Conservation (phyloP, 768 basidiomycete species). For the Podaxis rugospora region DNA sequence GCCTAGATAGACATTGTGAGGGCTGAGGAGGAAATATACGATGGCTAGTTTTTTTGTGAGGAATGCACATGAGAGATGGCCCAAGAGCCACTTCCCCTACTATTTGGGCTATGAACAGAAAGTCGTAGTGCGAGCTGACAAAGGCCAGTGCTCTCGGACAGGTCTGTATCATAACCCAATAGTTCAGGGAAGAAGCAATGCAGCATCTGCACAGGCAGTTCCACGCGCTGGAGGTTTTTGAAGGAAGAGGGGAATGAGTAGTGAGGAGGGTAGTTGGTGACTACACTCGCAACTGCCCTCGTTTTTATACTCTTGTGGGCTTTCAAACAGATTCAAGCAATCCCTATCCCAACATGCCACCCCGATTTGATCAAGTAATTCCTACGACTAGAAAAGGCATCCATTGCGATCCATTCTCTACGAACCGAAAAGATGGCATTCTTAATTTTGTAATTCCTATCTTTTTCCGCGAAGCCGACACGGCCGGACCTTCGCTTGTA, state of each 20-base stretch:
- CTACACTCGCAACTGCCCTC: background rate
- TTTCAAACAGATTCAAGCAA: background rate
- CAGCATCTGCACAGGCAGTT: conserved; percentile 1
- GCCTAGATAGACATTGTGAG: background rate
- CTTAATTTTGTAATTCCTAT: background rate
- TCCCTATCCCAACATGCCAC: background rate
- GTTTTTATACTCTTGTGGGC: conserved; percentile 1
- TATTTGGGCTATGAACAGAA: conserved; percentile 61
- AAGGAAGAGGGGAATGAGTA: background rate
- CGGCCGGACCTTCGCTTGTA: background rate
- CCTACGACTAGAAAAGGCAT: background rate
- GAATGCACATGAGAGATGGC: conserved; percentile 11
- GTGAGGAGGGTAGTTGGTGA: background rate
- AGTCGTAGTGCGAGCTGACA: conserved; percentile 27
- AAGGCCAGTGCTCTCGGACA: conserved; percentile 23
- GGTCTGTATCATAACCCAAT: conserved; percentile 30
- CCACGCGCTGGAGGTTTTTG: background rate
- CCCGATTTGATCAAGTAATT: background rate
- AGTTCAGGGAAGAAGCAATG: conserved; percentile 11
- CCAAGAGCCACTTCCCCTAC: conserved; percentile 38
- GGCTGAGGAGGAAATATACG: background rate
- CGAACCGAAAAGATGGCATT: background rate
- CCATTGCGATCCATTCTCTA: background rate
- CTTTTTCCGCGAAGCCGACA: background rate
- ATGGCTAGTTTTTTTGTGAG: background rate